Evolutionary conservation across 2,329 filamentous ascomycete species (phyloP), one percentile per base, ranked within the genome.

Genomic region (Didymella arachidicola): DNA sequence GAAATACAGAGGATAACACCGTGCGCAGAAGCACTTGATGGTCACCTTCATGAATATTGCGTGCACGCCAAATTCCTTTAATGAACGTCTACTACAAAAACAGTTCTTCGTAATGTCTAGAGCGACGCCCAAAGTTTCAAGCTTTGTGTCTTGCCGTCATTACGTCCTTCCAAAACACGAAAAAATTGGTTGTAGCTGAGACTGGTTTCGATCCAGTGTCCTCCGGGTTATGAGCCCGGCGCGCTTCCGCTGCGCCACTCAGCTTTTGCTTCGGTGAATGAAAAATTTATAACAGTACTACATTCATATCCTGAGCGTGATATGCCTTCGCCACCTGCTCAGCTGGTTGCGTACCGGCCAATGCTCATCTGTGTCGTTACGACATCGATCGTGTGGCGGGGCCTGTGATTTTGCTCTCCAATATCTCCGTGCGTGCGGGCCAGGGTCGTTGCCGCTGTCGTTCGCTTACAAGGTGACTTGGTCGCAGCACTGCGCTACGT

Each of bases 221-320:
- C 71, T 74, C 70, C 70, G 70, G 71, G 71, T 74, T 74, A 73
- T 75, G 72, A 74, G 71, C 71, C 72, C 71, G 71, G 71, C 72
- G 71, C 72, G 71, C 71, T 73, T 72, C 71, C 71, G 66, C 71
- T 74, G 70, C 70, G 72, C 72, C 71, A 73, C 62, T 67, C 65
- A 73, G 70, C 71, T 73, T 66, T 68, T 41, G 16, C 27, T 30
- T 22, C 16, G 22, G 29, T 38, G 12, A 2, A 36, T 43, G 18
- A 22, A 41, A 25, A 5, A 18, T 10, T 5, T 34, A 16, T 3
- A 11, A 12, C 29, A 11, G 3, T 11, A 4, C 11, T 11, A 11
- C 3, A 30, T 11, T 22, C 0, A 22, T 22, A 22, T 22, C 2
- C 22, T 22, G 22, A 22, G 22, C 22, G 3, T 22, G 3, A 22